A percentile compares a stretch with the other conserved stretches of the same genome.
Evolutionary conservation across 371 early-diverging fungal genomes (phyloP).

Genomic region (Lichtheimia hyalospora): DNA sequence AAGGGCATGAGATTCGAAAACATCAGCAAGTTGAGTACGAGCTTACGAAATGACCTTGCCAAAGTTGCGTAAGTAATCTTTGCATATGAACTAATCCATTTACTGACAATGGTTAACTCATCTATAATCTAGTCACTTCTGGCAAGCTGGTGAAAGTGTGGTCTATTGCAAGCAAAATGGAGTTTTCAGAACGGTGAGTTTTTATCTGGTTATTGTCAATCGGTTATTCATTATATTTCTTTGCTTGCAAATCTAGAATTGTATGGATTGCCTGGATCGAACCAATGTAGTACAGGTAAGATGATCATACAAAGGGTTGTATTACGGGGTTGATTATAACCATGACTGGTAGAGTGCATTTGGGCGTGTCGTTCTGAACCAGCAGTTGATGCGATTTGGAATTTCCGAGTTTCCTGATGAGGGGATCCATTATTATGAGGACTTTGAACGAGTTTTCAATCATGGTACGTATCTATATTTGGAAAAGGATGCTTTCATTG

Average conservation of each 20-base stretch:
- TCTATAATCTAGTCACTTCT: slow-evolving; percentile 35
- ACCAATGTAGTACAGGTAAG: slow-evolving; percentile 95
- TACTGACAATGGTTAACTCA: neutral
- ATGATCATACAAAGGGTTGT: neutral
- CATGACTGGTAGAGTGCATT: slow-evolving; percentile 68
- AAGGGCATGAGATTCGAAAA: slow-evolving; percentile 59
- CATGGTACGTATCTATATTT: slow-evolving; percentile 30
- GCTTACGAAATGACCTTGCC: slow-evolving; percentile 40
- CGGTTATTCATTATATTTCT: too few relatives aligned
- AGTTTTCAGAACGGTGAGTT: slow-evolving; percentile 49
- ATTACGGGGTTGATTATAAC: neutral
- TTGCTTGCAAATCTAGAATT: slow-evolving; percentile 64
- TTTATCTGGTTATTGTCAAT: too few relatives aligned
- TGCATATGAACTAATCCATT: neutral
- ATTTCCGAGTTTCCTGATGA: slow-evolving; percentile 63
- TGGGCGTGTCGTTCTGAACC: slow-evolving; percentile 68
- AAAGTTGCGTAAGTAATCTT: slow-evolving; percentile 41
- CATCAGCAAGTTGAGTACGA: slow-evolving; percentile 43
- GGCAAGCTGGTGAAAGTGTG: slow-evolving; percentile 27
- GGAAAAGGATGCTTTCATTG: neutral
- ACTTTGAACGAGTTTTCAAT: slow-evolving; percentile 63
- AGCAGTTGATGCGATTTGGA: slow-evolving; percentile 69
- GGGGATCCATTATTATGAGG: slow-evolving; percentile 58
- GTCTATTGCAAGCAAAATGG: slow-evolving; percentile 42
- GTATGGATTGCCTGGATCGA: slow-evolving; percentile 99